A percentile compares a stretch with the other conserved stretches of the same genome.
Evolutionary conservation across 2,329 filamentous ascomycete genomes (phyloP).

Genomic region (Xylariaceae sp.): DNA sequence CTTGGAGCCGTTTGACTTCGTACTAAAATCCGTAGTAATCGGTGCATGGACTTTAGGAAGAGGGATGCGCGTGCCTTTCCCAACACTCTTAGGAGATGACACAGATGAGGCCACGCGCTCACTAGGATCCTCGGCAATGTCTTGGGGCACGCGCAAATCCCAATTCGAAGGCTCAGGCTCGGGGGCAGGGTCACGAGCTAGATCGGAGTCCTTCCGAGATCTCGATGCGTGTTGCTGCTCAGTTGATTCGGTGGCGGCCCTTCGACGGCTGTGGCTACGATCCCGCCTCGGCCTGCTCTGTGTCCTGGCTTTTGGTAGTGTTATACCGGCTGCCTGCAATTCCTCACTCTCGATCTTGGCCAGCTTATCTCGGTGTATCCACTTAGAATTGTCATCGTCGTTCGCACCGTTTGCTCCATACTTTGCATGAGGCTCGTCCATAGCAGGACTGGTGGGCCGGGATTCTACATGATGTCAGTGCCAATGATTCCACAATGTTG

Average conservation of each 20-base stretch:
- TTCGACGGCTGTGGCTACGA: conserved; percentile 38
- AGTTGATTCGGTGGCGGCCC: conserved; percentile 30
- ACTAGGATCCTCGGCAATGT: conserved; percentile 60
- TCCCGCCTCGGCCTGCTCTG: conserved; percentile 45
- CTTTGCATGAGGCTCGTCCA: conserved; percentile 19
- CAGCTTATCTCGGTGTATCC: conserved; percentile 82
- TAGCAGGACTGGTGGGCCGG: conserved; percentile 20
- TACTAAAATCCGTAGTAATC: conserved; percentile 64
- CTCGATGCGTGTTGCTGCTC: conserved; percentile 29
- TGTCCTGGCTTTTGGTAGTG: conserved; percentile 50
- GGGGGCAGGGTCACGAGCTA: conserved; percentile 34
- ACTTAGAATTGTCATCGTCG: conserved; percentile 61
- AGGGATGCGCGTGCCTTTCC: conserved; percentile 76
- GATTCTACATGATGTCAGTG: conserved; percentile 24
- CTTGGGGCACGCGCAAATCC: conserved; percentile 72
- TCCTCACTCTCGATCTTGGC: conserved; percentile 76
- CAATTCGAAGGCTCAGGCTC: conserved; percentile 49
- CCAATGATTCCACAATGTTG: not conserved
- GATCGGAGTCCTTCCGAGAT: conserved; percentile 45
- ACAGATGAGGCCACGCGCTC: conserved; percentile 47
- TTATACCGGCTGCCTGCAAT: conserved; percentile 71
- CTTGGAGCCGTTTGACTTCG: conserved; percentile 52
- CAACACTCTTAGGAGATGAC: conserved; percentile 42
- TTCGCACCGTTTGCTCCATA: conserved; percentile 30
- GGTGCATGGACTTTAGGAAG: conserved; percentile 75